phyloP scores from a whole-genome alignment of 371 early-diverging fungal genomes.

The Lichtheimia ornata region DNA sequence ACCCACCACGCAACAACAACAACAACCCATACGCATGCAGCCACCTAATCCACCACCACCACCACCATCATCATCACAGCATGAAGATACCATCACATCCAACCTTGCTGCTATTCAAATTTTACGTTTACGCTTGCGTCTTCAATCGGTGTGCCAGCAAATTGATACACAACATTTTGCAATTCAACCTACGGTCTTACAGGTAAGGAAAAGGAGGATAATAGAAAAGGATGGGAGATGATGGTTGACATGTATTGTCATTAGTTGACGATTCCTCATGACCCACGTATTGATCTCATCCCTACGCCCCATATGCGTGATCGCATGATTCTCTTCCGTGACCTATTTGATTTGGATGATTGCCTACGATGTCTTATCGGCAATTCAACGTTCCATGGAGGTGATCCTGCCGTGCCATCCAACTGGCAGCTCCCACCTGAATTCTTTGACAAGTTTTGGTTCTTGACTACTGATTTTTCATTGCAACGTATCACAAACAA shows the following conservation, averaged over 20 bases:
- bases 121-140: conserved; percentile 36
- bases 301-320: conserved; percentile 64
- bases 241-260: conserved; percentile 4
- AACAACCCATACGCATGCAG: conserved; percentile 5
- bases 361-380: conserved; percentile 54
- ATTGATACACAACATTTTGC: conserved; percentile 36
- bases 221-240: neutral
- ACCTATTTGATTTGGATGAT: conserved; percentile 60
- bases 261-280: conserved; percentile 57
- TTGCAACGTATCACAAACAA: conserved; percentile 36
- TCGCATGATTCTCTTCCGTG: conserved; percentile 63
- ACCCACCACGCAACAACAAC: neutral
- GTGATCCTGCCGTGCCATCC: conserved; percentile 55
- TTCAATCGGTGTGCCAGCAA: conserved; percentile 37
- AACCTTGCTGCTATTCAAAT: conserved; percentile 46
- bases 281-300: conserved; percentile 61
- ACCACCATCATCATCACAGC: conserved; percentile 4
- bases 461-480: conserved; percentile 50
- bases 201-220: conserved; percentile 31
- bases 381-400: conserved; percentile 57
- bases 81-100: conserved; percentile 21
- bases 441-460: conserved; percentile 63
- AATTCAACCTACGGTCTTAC: conserved; percentile 45
- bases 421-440: conserved; percentile 59
- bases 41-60: conserved; percentile 1